Evolutionary conservation across 805 yeast species (phyloP).

Genomic region (Maudiozyma turicensis): DNA sequence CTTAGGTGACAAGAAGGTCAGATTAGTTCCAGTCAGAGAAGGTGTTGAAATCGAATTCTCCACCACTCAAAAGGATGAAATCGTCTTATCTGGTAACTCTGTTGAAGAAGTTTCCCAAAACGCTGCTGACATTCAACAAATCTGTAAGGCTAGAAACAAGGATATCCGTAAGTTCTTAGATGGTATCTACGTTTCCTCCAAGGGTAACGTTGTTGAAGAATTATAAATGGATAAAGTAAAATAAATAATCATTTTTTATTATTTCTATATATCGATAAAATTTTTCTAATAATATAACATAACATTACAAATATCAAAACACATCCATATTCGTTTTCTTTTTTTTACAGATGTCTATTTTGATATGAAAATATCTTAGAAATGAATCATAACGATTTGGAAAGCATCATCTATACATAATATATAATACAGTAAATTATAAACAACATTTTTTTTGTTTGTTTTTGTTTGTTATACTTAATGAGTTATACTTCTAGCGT

Average conservation of each 20-base stretch:
- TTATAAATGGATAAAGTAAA: conserved; percentile 17
- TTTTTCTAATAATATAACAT: background rate
- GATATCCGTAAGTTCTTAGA: conserved; percentile 99
- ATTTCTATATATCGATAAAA: background rate
- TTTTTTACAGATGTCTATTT: too few relatives aligned
- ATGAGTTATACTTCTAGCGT: conserved; percentile 31
- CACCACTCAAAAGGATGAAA: conserved; percentile 85
- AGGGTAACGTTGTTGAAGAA: conserved; percentile 77
- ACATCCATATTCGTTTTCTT: too few relatives aligned
- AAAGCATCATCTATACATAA: too few relatives aligned
- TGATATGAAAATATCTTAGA: too few relatives aligned
- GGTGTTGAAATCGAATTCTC: conserved; percentile 86
- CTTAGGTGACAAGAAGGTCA: conserved; percentile 98
- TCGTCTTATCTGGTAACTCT: conserved; percentile 63
- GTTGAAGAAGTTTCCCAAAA: conserved; percentile 93
- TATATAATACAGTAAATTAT: background rate
- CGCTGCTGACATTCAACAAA: conserved; percentile 97
- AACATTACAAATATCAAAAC: background rate
- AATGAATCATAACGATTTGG: too few relatives aligned
- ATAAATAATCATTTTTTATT: background rate
- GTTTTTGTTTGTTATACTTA: conserved; percentile 4
- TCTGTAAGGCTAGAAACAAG: conserved; percentile 98
- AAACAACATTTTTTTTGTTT: background rate
- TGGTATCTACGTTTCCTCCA: conserved; percentile 98
- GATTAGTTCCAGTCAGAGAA: conserved; percentile 74